These are phyloP conservation scores for Termitomyces sp. DNA, from an alignment of 768 basidiomycete genomes.

Conservation along the genomic window DNA sequence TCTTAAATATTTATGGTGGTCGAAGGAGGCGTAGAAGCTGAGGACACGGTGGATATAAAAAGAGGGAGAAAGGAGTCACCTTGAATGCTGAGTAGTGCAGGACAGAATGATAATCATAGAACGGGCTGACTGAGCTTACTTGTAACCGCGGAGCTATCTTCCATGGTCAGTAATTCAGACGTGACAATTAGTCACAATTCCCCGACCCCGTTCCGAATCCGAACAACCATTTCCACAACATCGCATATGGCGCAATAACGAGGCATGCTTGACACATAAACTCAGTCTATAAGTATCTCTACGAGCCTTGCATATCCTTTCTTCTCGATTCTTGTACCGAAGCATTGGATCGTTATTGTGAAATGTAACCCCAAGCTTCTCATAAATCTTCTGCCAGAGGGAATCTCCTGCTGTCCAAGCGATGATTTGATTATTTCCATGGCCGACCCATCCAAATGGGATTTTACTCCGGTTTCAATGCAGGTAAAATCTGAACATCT, in stretches of 20 bases:
- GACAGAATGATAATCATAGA: slow-evolving; percentile 23
- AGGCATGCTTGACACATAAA: neutral
- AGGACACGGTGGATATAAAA: neutral
- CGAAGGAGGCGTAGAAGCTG: neutral
- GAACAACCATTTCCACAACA: neutral
- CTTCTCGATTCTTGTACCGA: neutral
- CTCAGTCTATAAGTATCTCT: neutral
- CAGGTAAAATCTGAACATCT: too few relatives aligned
- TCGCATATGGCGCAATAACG: neutral
- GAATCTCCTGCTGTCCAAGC: neutral
- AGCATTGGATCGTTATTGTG: too few relatives aligned
- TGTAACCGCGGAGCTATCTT: slow-evolving; percentile 7
- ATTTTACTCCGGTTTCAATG: neutral
- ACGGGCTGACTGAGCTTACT: slow-evolving; percentile 23
- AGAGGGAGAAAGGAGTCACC: slow-evolving; percentile 10
- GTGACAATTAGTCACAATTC: slow-evolving; percentile 10
- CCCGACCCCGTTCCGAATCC: slow-evolving; percentile 1
- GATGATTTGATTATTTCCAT: neutral
- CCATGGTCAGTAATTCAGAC: slow-evolving; percentile 11
- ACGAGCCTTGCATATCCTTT: neutral
- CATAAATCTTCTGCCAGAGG: neutral
- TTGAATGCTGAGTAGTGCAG: slow-evolving; percentile 10
- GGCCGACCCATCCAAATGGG: neutral
- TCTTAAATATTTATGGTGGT: neutral
- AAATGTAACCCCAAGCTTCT: neutral